Conservation (phyloP, 192 early-diverging fungal species). For the Backusella luteola region DNA sequence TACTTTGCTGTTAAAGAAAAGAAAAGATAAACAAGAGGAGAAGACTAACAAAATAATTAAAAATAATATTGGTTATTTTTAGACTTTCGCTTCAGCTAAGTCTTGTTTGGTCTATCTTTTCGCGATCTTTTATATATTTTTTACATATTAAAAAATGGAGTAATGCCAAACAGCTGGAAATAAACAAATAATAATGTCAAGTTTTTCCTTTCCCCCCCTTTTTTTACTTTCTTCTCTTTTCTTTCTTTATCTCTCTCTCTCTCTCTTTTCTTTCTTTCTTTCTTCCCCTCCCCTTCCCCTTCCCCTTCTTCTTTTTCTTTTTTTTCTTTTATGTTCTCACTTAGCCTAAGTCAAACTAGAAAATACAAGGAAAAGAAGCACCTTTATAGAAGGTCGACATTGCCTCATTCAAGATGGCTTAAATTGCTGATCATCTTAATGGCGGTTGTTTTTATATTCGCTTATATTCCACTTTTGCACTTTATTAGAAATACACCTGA, state of each 20-base stretch:
- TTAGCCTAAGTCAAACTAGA: slow-evolving; percentile 2
- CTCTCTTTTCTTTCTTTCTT: neutral
- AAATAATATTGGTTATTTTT: neutral
- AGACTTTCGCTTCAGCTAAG: neutral
- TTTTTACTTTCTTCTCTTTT: neutral
- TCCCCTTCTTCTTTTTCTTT: neutral
- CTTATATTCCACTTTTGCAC: slow-evolving; percentile 6
- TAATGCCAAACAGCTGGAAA: neutral
- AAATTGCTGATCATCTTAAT: slow-evolving; percentile 9
- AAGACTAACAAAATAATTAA: neutral
- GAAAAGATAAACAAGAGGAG: neutral
- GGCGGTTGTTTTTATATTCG: slow-evolving; percentile 6
- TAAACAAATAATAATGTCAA: slow-evolving; percentile 9
- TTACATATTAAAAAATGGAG: neutral
- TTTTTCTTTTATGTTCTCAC: neutral
- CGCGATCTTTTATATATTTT: neutral
- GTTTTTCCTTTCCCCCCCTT: neutral
- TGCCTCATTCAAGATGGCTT: slow-evolving; percentile 9
- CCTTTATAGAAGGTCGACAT: neutral
- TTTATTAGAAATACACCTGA: slow-evolving; percentile 8
- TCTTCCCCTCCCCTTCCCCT: neutral
- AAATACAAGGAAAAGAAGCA: slow-evolving; percentile 19
- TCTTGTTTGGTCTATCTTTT: neutral
- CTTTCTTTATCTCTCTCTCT: neutral
- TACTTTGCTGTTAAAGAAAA: neutral